phyloP scores from a whole-genome alignment of 129 eudicot species.

The Tagetes erecta region DNA sequence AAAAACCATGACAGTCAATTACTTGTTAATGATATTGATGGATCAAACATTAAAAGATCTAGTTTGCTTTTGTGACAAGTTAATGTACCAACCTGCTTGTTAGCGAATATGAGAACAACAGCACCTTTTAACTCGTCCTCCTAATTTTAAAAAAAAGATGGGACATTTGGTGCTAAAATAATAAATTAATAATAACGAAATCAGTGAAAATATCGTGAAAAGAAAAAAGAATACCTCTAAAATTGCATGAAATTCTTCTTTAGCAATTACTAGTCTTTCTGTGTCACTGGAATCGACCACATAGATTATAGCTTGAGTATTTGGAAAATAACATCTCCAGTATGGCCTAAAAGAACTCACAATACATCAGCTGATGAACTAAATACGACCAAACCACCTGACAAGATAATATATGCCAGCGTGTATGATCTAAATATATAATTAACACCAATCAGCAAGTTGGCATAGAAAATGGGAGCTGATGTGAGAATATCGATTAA shows the following conservation, averaged over 20 bases:
- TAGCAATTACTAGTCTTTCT: constrained; percentile 87
- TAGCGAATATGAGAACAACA: constrained; percentile 89
- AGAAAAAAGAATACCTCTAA: constrained; percentile 60
- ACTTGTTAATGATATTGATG: constrained; percentile 12
- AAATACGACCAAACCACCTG: constrained; percentile 14
- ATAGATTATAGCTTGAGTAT: constrained; percentile 96
- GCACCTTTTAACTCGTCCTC: constrained; percentile 97
- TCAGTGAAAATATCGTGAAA: neutral
- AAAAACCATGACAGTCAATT: neutral
- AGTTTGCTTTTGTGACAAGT: constrained; percentile 3
- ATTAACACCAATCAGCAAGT: neutral
- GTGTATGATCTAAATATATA: neutral
- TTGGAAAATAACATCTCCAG: constrained; percentile 99
- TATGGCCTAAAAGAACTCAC: constrained; percentile 67
- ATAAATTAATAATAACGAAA: neutral
- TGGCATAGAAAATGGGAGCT: constrained; percentile 7
- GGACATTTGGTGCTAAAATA: constrained; percentile 14
- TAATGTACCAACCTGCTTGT: constrained; percentile 71
- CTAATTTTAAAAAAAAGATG: constrained; percentile 41
- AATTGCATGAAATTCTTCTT: constrained; percentile 96
- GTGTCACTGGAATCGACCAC: constrained; percentile 99
- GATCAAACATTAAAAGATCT: neutral
- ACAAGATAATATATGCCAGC: neutral
- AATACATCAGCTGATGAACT: constrained; percentile 28
- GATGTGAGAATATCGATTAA: constrained; percentile 24